Base-by-base conservation (phyloP, 495 filamentous ascomycete genomes). In the Aspergillus sclerotioniger region DNA sequence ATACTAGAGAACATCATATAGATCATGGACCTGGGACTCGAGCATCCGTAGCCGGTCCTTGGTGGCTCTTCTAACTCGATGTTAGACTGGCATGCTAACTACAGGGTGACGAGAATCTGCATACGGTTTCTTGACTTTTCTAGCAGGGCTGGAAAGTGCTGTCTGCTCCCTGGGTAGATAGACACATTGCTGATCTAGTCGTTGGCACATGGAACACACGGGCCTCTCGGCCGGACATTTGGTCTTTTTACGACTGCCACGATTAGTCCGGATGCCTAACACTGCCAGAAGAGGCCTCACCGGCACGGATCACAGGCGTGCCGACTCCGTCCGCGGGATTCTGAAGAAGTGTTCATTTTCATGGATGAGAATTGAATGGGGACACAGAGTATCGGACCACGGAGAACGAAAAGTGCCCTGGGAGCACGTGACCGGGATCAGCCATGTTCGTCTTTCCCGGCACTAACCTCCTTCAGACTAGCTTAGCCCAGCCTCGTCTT, bases 171-270 rank as follows among this genome's bases (percentile, higher is more conserved):
- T 49, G 28, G 13, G 29, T 1, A 17, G n/a, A 20, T 59, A 59
- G 1, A 32, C 37, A 32, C 57, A 59, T 54, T 50, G n/a, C 20
- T 59, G 57, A 32, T 50, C 54, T 8, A 59, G 31, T n/a, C 57
- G 35, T 12, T 41, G 57, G 29, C 57, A 59, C 19, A 59, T 54
- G 8, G 57, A 59, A 41, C 57, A 59, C 7, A 47, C 19, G 9
- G 57, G 57, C 19, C 17, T 48, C 43, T 59, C 57, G 13, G 50
- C 57, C 13, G 57, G 57, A 50, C 57, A 59, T 49, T 59, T 59
- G 0, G 57, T 59, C 57, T 59, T 59, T 35, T 59, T 59, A 2
- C 37, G 37, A 41, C 35, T 57, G 8, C 46, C 41, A 5, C 46
- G 7, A 20, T 32, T 32, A 32, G n/a, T 51, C 16, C 21, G 32